Evolutionary conservation across 257 asterid genomes (phyloP).

Genomic region (Penstemon eatonii): DNA sequence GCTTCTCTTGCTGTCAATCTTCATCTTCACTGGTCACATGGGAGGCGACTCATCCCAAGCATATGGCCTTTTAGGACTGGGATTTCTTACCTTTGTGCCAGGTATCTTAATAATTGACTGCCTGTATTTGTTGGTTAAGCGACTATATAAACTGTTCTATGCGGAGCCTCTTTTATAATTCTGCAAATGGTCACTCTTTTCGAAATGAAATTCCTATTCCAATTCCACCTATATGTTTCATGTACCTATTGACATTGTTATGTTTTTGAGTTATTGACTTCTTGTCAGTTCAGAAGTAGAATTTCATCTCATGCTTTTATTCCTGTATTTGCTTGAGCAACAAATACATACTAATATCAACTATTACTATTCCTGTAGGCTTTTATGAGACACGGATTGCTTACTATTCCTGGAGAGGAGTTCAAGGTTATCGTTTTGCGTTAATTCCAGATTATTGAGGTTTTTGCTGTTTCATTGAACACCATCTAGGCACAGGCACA

Average conservation of each 20-base stretch:
- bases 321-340: slow-evolving; percentile 2
- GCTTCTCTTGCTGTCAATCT: slow-evolving; percentile 68
- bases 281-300: not conserved
- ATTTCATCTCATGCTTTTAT: not conserved
- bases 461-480: slow-evolving; percentile 14
- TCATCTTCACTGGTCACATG: slow-evolving; percentile 93
- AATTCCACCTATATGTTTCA: too few species aligned
- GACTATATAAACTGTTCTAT: not conserved
- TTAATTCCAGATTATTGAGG: slow-evolving; percentile 79
- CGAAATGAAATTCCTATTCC: not conserved
- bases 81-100: slow-evolving; percentile 76
- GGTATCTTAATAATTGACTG: slow-evolving; percentile 40
- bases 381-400: slow-evolving; percentile 63
- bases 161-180: slow-evolving; percentile 4
- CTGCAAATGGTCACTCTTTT: not conserved
- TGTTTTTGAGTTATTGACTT: not conserved
- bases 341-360: not conserved
- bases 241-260: not conserved
- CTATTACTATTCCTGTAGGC: slow-evolving; percentile 43
- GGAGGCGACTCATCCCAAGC: slow-evolving; percentile 83
- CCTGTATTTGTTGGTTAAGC: slow-evolving; percentile 4
- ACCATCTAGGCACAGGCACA: not conserved
- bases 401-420: slow-evolving; percentile 65
- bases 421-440: slow-evolving; percentile 56
- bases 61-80: slow-evolving; percentile 80